Conservation (phyloP, 1,139 yeast genomes). For the Pichia kudriavzevii region DNA sequence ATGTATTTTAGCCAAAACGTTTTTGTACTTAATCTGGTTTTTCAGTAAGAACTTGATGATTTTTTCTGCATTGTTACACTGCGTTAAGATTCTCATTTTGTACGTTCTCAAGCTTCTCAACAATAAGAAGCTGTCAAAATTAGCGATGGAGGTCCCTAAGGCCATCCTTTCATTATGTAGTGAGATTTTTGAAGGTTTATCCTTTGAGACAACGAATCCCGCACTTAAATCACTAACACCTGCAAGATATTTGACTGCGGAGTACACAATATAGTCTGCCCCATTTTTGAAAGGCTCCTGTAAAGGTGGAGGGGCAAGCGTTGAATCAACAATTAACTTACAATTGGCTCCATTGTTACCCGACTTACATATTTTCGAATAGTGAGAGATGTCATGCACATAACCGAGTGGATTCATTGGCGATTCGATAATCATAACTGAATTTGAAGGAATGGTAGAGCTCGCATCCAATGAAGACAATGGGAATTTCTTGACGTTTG, state of each 20-base stretch:
- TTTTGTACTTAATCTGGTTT: constrained; percentile 40
- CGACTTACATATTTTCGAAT: constrained; percentile 60
- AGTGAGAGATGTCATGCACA: constrained; percentile 53
- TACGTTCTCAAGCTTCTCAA: constrained; percentile 75
- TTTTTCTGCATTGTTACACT: constrained; percentile 55
- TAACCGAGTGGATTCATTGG: constrained; percentile 84
- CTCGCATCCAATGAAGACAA: constrained; percentile 38
- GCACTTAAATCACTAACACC: constrained; percentile 89
- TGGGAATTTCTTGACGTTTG: constrained; percentile 46
- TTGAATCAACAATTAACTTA: constrained; percentile 63
- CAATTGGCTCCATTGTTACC: constrained; percentile 70
- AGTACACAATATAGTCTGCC: constrained; percentile 79
- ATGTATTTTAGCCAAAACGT: constrained; percentile 39
- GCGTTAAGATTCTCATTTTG: constrained; percentile 63
- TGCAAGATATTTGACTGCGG: constrained; percentile 88
- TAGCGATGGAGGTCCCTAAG: constrained; percentile 75
- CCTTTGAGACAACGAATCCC: constrained; percentile 66
- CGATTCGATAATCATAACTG: constrained; percentile 75
- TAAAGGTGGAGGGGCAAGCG: constrained; percentile 90
- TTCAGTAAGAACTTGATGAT: constrained; percentile 52
- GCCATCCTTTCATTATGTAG: constrained; percentile 58
- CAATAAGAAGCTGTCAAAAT: constrained; percentile 68
- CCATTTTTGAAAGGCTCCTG: constrained; percentile 76
- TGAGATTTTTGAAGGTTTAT: constrained; percentile 34
- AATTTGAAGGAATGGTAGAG: constrained; percentile 42